Evolutionary conservation across 2,329 filamentous ascomycete genomes (phyloP), one percentile per base, ranked within the genome.

Genomic region (Sporothrix mexicana): DNA sequence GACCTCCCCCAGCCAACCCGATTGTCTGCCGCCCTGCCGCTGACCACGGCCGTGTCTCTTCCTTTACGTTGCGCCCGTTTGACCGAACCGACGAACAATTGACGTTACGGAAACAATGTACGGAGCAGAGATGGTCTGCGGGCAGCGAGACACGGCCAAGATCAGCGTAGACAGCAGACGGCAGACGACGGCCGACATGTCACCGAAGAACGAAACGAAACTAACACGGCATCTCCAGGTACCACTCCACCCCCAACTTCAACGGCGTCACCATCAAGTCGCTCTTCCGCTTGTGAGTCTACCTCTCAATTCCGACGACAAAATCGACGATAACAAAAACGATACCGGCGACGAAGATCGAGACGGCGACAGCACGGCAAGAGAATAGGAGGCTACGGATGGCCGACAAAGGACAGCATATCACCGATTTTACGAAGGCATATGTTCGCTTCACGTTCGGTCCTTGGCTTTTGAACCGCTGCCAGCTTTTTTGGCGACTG

Each of bases 201-300:
- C 3, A 36, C 3, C 30, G 4, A 5, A 36, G 30, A 36, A 36
- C 30, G 30, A 5, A 5, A 36, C 20, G 51, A 5, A 25, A 64
- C 69, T 71, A 53, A 71, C 57, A 13, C 23, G 2, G 23, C 43
- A 6, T 71, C 69, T 68, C 68, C 73, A 91, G 90, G 81, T 91
- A 91, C 84, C 84, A 85, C 77, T 84, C 84, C 81, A 86, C 89
- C 81, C 83, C 86, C 69, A 85, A 90, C 78, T 70, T 89, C 75
- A 80, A 80, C 67, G 88, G 88, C 77, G 84, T 84, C 80, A 88
- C 88, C 53, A 25, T 45, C 67, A 74, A 74, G 72, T 53, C 59
- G 8, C 10, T 86, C 86, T 84, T 59, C 47, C 51, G 73, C 20
- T 71, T 70, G 72, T 76, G 61, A 68, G 73, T 72, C 12, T n/a